Evolutionary conservation across 2,329 filamentous ascomycete species (phyloP).

Genomic region (Colletotrichum graminicola): DNA sequence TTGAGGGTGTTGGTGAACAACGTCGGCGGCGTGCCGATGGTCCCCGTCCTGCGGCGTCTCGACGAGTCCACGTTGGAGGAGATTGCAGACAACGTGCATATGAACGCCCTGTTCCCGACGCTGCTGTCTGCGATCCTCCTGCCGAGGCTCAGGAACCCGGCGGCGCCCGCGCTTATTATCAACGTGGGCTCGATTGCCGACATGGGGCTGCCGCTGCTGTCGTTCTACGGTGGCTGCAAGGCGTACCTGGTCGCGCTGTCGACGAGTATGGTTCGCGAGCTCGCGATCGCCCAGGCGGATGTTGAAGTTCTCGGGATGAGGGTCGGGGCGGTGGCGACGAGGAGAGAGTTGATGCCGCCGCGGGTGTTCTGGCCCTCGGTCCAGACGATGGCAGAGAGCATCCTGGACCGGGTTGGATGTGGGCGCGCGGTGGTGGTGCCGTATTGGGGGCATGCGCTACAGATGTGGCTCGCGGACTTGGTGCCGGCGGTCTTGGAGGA

Average conservation of each 20-base stretch:
- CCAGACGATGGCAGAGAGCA: constrained; percentile 30
- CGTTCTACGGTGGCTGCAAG: constrained; percentile 37
- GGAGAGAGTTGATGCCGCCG: constrained; percentile 20
- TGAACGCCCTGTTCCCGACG: constrained; percentile 39
- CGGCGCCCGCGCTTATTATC: constrained; percentile 34
- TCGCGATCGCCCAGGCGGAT: constrained; percentile 25
- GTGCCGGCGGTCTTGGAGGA: constrained; percentile 24
- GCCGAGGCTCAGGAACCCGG: constrained; percentile 14
- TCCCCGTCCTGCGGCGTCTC: constrained; percentile 28
- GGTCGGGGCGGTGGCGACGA: constrained; percentile 32
- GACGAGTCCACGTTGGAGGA: constrained; percentile 26
- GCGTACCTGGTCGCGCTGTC: constrained; percentile 33
- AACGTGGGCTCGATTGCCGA: constrained; percentile 37
- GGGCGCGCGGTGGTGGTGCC: constrained; percentile 28
- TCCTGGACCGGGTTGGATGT: constrained; percentile 37
- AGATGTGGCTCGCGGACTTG: constrained; percentile 16
- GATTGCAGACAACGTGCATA: constrained; percentile 25
- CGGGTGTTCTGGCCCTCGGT: constrained; percentile 32
- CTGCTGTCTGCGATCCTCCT: constrained; percentile 28
- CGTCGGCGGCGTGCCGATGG: constrained; percentile 36
- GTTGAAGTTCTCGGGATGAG: constrained; percentile 36
- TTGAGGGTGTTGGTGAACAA: constrained; percentile 45
- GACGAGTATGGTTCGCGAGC: constrained; percentile 22
- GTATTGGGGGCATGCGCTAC: constrained; percentile 34
- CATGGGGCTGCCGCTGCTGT: constrained; percentile 30